Evolutionary conservation across 2,329 filamentous ascomycete genomes (phyloP).

Genomic region (Aspergillus hiratsukae): DNA sequence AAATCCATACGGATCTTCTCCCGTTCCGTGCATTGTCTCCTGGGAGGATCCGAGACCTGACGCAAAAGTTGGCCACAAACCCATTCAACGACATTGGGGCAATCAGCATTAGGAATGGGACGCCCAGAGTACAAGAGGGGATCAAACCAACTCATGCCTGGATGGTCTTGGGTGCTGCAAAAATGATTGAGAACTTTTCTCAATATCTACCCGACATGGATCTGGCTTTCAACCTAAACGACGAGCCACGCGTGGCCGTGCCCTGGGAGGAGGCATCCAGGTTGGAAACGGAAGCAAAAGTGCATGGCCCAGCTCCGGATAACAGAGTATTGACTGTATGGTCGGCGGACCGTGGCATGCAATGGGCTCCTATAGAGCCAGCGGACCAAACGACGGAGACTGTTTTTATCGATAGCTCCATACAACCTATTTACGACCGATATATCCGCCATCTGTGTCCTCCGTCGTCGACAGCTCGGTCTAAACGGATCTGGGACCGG

Average conservation of each 20-base stretch:
- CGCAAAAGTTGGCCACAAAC: conserved; percentile 50
- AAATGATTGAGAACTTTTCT: conserved; percentile 53
- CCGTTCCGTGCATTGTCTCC: conserved; percentile 54
- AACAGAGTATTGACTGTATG: conserved; percentile 27
- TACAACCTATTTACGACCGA: conserved; percentile 36
- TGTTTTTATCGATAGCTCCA: conserved; percentile 39
- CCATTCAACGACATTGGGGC: conserved; percentile 54
- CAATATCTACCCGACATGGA: conserved; percentile 60
- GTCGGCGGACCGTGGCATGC: conserved; percentile 33
- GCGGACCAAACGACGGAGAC: conserved; percentile 28
- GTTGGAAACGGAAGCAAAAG: conserved; percentile 30
- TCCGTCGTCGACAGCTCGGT: conserved; percentile 56
- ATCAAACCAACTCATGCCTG: conserved; percentile 54
- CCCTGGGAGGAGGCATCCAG: conserved; percentile 43
- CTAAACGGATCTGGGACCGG: conserved; percentile 59
- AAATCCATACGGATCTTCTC: conserved; percentile 53
- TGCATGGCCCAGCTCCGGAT: conserved; percentile 12
- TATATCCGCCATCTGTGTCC: conserved; percentile 56
- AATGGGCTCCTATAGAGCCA: conserved; percentile 37
- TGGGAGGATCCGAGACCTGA: conserved; percentile 48
- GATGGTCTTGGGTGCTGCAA: conserved; percentile 53
- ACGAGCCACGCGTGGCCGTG: conserved; percentile 55
- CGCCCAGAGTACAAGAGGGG: conserved; percentile 46
- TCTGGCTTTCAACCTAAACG: conserved; percentile 59
- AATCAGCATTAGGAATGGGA: conserved; percentile 52